A percentile compares a stretch with the other conserved stretches of the same genome.
Evolutionary conservation across 2,329 filamentous ascomycete genomes (phyloP).

Genomic region (Domatiomyces catenatus): DNA sequence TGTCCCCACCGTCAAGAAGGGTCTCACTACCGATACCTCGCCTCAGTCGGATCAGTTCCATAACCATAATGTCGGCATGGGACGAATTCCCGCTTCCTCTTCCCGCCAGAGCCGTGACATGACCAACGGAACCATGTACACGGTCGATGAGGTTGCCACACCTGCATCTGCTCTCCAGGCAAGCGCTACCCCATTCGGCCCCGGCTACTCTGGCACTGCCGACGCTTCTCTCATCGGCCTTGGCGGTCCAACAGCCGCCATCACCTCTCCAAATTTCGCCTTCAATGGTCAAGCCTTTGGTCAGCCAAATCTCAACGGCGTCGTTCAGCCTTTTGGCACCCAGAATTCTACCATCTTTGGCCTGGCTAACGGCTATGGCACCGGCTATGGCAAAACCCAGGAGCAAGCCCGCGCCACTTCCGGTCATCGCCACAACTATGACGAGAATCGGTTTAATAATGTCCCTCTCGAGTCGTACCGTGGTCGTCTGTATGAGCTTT

Average conservation of each 20-base stretch:
- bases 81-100: constrained; percentile 56
- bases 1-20: constrained; percentile 66
- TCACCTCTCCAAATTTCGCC: constrained; percentile 25
- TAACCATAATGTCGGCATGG: constrained; percentile 67
- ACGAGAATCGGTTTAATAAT: constrained; percentile 59
- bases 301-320: constrained; percentile 19
- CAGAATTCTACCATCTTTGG: constrained; percentile 41
- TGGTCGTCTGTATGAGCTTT: constrained; percentile 74
- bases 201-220: constrained; percentile 33
- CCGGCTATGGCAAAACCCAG: constrained; percentile 41
- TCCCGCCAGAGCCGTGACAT: constrained; percentile 62
- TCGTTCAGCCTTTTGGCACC: constrained; percentile 27
- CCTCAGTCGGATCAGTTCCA: constrained; percentile 43
- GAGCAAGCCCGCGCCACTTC: constrained; percentile 63
- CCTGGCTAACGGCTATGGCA: constrained; percentile 33
- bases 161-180: constrained; percentile 44
- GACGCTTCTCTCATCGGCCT: constrained; percentile 23
- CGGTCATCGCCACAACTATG: constrained; percentile 45
- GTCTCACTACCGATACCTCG: constrained; percentile 33
- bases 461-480: constrained; percentile 64
- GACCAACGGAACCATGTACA: constrained; percentile 18
- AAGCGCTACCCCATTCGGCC: constrained; percentile 64
- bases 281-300: constrained; percentile 14
- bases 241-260: constrained; percentile 22
- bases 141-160: constrained; percentile 9